Base-by-base conservation (phyloP, 495 filamentous ascomycete genomes). In the Parathielavia appendiculata region DNA sequence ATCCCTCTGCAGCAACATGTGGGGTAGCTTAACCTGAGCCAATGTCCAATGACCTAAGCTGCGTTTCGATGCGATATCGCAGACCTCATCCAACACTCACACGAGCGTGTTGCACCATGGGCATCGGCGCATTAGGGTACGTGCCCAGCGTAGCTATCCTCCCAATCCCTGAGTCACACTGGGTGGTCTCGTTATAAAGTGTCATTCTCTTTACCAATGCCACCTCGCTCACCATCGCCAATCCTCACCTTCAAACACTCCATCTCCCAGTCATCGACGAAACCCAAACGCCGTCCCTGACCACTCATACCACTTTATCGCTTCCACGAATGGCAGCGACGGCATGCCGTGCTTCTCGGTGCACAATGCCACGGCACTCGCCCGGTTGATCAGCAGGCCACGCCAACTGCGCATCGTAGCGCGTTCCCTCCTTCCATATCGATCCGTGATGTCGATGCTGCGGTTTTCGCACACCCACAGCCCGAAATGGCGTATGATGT, bases 401-500 rank as follows among this genome's bases (percentile, higher is more conserved):
- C 64, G 60, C 54, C 50, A 26, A 41, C 40, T 48, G 60, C 57
- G 62, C 57, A 54, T 54, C 44, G 57, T 51, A 55, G 41, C 32
- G 5, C 45, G 35, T 22, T 13, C 34, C 32, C 54, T 45, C 34
- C 30, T 34, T 19, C 12, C 36, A 5, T 26, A 16, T 9, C 30
- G 19, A 14, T 19, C 30, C 1, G 4, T 44, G 46, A 13, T 51
- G 17, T 49, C 49, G 3, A 17, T 16, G 26, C 34, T 35, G 11
- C 53, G 63, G 45, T 49, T 40, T 20, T 59, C 59, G 34, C 63
- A 69, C 34, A 17, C 19, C 34, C 61, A 65, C n/a, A 68, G 74
- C 43, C 65, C 87, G 11, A 84, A 85, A 71, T 95, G 90, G 90
- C 80, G 90, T 51, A 88, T 89, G 17, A 86, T 86, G 23, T 83